phyloP scores from a whole-genome alignment of 306 rosid genomes.

The Citrullus mucosospermus region DNA sequence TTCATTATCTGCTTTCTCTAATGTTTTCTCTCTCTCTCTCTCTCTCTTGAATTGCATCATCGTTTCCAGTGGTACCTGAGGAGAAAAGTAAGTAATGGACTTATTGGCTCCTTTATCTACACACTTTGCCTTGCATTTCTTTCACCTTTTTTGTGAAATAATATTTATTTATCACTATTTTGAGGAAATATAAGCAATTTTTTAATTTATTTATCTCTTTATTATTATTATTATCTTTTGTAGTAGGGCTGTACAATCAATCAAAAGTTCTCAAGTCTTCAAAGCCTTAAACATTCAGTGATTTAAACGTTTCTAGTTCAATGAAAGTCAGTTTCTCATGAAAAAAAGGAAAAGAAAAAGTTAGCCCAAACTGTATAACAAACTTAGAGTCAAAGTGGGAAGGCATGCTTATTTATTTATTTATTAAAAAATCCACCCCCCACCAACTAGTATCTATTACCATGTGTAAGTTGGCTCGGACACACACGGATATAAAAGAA shows the following conservation, averaged over 20 bases:
- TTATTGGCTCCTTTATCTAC: neutral
- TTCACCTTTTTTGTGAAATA: neutral
- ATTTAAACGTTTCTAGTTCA: too few species aligned
- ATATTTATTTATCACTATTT: neutral
- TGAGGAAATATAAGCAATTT: neutral
- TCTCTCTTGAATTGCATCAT: conserved; percentile 22
- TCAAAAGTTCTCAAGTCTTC: neutral
- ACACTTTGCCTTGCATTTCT: neutral
- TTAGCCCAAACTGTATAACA: too few species aligned
- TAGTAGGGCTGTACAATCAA: neutral
- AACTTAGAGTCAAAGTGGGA: too few species aligned
- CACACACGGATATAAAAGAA: too few species aligned
- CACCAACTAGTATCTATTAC: too few species aligned
- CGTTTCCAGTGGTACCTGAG: conserved; percentile 59
- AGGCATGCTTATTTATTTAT: too few species aligned
- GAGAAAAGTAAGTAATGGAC: conserved; percentile 65
- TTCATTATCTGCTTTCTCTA: conserved; percentile 16
- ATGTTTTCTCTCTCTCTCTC: neutral
- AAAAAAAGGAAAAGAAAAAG: too few species aligned
- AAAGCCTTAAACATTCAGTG: neutral
- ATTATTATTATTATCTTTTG: neutral
- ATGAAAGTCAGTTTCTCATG: too few species aligned
- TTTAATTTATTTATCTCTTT: neutral
- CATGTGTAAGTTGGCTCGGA: too few species aligned
- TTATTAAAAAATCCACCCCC: too few species aligned